Evolutionary conservation across 768 basidiomycete genomes (phyloP).

Genomic region (Thelephora aurantiotincta): DNA sequence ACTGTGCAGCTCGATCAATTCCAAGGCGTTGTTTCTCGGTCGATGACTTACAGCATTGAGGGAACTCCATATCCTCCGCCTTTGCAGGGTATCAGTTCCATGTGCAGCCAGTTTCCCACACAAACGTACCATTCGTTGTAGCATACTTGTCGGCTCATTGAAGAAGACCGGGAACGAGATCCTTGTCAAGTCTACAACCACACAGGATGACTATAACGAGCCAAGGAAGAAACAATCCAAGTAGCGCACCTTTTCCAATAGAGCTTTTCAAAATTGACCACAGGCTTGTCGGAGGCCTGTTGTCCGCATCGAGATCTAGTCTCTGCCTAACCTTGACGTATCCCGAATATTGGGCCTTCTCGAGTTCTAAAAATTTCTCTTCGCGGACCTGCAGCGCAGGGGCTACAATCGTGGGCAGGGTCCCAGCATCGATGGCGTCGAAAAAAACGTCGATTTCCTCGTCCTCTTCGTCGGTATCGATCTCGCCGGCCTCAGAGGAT

Average conservation of each 20-base stretch:
- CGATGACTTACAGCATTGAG: conserved; percentile 62
- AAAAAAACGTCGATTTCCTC: conserved; percentile 54
- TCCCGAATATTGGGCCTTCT: conserved; percentile 41
- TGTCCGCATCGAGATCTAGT: conserved; percentile 54
- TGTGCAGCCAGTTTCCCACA: not conserved
- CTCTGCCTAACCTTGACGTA: conserved; percentile 49
- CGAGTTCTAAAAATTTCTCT: conserved; percentile 20
- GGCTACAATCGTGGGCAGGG: conserved; percentile 59
- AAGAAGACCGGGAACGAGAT: conserved; percentile 92
- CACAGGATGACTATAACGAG: too few relatives aligned
- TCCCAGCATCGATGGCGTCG: conserved; percentile 83
- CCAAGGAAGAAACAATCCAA: too few relatives aligned
- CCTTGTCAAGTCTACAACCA: conserved; percentile 59
- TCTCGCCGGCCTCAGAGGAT: conserved; percentile 21
- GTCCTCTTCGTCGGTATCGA: conserved; percentile 72
- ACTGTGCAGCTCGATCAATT: conserved; percentile 26
- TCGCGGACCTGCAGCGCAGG: conserved; percentile 40
- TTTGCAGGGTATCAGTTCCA: conserved; percentile 6
- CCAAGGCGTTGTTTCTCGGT: too few relatives aligned
- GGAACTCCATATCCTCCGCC: conserved; percentile 97
- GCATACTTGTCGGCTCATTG: conserved; percentile 91
- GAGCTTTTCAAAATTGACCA: conserved; percentile 93
- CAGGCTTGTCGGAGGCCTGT: conserved; percentile 78
- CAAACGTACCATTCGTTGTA: conserved; percentile 76
- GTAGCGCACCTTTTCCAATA: conserved; percentile 53